Percentiles rank a stretch among this genome's conserved stretches.
Evolutionary conservation across 306 rosid genomes (phyloP).

Genomic region (Adenanthera pavonina): DNA sequence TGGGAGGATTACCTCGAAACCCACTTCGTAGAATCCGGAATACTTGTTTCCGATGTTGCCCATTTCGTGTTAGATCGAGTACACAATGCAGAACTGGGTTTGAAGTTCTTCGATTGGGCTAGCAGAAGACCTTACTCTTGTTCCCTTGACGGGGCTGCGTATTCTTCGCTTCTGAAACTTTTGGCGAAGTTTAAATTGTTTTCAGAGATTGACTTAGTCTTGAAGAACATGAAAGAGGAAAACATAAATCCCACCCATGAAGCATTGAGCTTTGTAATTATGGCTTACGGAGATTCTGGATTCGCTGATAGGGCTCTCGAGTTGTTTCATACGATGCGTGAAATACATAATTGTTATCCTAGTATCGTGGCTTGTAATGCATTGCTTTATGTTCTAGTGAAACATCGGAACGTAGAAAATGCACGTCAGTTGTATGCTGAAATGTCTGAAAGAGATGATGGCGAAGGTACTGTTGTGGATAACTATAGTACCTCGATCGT

Average conservation of each 20-base stretch:
- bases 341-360: slow-evolving; percentile 57
- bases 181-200: slow-evolving; percentile 61
- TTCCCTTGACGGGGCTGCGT: slow-evolving; percentile 54
- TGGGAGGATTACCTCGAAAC: slow-evolving; percentile 66
- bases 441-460: slow-evolving; percentile 54
- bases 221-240: slow-evolving; percentile 51
- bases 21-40: slow-evolving; percentile 56
- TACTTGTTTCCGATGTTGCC: slow-evolving; percentile 65
- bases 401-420: slow-evolving; percentile 47
- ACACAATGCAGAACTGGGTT: slow-evolving; percentile 57
- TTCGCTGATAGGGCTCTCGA: slow-evolving; percentile 64
- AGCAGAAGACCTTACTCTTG: slow-evolving; percentile 51
- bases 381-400: slow-evolving; percentile 56
- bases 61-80: slow-evolving; percentile 78
- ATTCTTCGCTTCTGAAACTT: slow-evolving; percentile 72
- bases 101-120: slow-evolving; percentile 82
- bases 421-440: slow-evolving; percentile 72
- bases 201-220: slow-evolving; percentile 58
- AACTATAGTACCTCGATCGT: slow-evolving; percentile 74
- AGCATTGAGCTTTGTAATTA: slow-evolving; percentile 56
- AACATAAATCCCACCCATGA: slow-evolving; percentile 57
- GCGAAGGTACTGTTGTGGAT: slow-evolving; percentile 46
- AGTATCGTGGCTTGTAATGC: slow-evolving; percentile 60
- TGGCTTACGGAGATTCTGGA: slow-evolving; percentile 61
- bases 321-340: slow-evolving; percentile 41